These are phyloP conservation scores for Pleurozium schreberi DNA, from an alignment of 225 moss, liverwort and hornwort species.

Conservation along the genomic window DNA sequence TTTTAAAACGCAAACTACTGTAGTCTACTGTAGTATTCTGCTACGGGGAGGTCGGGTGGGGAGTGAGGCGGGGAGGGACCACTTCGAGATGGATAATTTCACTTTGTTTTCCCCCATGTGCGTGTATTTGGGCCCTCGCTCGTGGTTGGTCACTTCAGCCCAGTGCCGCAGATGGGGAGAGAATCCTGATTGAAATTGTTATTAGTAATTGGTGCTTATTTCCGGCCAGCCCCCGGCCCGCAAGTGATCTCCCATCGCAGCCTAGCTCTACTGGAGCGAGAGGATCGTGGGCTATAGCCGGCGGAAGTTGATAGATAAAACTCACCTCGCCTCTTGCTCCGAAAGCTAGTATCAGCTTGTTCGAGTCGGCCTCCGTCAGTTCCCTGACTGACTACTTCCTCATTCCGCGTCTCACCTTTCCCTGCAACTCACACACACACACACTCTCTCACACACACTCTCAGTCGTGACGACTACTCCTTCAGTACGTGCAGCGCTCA, in stretches of 20 bases:
- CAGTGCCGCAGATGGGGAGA: background rate
- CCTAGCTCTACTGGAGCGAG: background rate
- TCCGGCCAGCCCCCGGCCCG: background rate
- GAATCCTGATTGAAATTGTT: background rate
- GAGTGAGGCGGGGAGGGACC: too few relatives aligned
- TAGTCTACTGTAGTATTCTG: background rate
- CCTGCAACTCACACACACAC: background rate
- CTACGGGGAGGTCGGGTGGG: background rate
- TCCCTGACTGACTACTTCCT: background rate
- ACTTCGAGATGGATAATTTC: background rate
- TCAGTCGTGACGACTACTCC: background rate
- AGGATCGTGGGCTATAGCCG: slow-evolving; percentile 20
- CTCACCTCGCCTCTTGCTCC: background rate
- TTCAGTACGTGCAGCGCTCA: background rate
- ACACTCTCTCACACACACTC: background rate
- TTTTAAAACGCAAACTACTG: background rate
- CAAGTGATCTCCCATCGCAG: background rate
- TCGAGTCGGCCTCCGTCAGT: background rate
- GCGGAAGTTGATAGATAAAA: background rate
- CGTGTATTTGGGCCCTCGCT: background rate
- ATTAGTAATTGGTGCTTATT: background rate
- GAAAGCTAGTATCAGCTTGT: background rate
- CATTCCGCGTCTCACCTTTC: background rate
- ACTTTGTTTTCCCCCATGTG: background rate
- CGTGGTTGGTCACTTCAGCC: background rate